Evolutionary conservation across 306 rosid genomes (phyloP), one percentile per base, ranked within the genome.

Genomic region (Urtica urens): DNA sequence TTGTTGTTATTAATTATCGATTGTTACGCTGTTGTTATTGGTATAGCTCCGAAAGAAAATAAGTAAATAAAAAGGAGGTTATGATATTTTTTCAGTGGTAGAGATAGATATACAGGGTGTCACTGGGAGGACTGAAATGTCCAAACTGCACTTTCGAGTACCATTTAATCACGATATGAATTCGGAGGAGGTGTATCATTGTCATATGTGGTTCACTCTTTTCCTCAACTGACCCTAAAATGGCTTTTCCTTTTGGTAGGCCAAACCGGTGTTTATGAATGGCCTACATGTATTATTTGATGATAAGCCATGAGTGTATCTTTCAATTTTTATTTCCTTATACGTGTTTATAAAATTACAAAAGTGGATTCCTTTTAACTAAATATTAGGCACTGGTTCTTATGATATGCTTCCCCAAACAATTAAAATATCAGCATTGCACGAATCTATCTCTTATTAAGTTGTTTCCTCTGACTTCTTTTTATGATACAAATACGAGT

Each of bases 1-100:
- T 50, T 47, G 44, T 69, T 62, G 6, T 39, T 68, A 56, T 48
- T 16, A 13, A 17, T 27, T 30, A 13, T 35, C 53, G 21, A 27
- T 5, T 4, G 26, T 43, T 20, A 35, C 16, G 40, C 33, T 8
- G 15, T 7, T 41, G 30, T 1, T 13, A 23, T 9, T n/a, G n/a
- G 14, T 17, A 7, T 13, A 43, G 46, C 22, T 21, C 38, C 37
- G 31, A 51, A 16, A 20, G 6, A 27, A 19, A 16, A 27, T 16
- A 19, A 49, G 26, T 27, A 17, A 26, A 19, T 3, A 10, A 49
- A 17, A 10, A 17, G 30, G 19, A 7, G 41, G 14, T 24, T 14
- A 41, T 40, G 14, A 19, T 20, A 15, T 14, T n/a, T 6, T 14
- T 14, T 15, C 60, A 45, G 17, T 24, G 69, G 38, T 7, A 30